These are phyloP conservation scores for Sugiyamaella sp. DNA, from an alignment of 1,139 yeast genomes.

Conservation along the genomic window DNA sequence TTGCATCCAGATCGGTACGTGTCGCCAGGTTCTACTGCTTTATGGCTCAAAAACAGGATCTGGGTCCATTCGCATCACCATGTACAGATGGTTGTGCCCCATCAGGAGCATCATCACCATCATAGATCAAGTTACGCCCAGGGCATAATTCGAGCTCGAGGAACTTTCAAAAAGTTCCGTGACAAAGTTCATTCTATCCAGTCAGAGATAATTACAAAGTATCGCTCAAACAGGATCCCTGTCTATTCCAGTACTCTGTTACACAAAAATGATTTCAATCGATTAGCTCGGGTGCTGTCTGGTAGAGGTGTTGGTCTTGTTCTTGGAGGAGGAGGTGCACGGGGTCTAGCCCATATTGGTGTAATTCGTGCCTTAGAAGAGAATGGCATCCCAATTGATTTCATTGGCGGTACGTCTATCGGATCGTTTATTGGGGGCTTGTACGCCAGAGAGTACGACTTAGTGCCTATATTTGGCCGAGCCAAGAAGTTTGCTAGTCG, in stretches of 20 bases:
- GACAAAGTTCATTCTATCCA: conserved; percentile 43
- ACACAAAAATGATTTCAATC: conserved; percentile 84
- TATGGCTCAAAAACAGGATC: conserved; percentile 79
- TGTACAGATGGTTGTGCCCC: conserved; percentile 50
- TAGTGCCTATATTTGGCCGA: conserved; percentile 88
- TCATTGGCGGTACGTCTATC: conserved; percentile 94
- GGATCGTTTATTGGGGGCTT: conserved; percentile 96
- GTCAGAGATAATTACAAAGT: conserved; percentile 40
- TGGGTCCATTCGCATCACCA: conserved; percentile 97
- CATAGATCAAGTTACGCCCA: conserved; percentile 7
- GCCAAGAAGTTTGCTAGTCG: conserved; percentile 85
- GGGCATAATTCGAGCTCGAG: conserved; percentile 22
- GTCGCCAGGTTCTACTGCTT: conserved; percentile 78
- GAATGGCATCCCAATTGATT: conserved; percentile 89
- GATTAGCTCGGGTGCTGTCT: conserved; percentile 85
- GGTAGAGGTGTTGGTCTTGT: conserved; percentile 95
- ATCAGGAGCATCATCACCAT: conserved; percentile 1
- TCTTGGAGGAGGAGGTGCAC: conserved; percentile 96
- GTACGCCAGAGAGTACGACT: conserved; percentile 88
- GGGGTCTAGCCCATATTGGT: conserved; percentile 93
- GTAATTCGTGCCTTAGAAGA: conserved; percentile 92
- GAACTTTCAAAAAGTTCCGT: conserved; percentile 33
- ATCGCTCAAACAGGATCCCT: conserved; percentile 36
- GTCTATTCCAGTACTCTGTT: conserved; percentile 52
- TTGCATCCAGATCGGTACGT: conserved; percentile 84